Evolutionary conservation across 2,329 filamentous ascomycete genomes (phyloP).

Genomic region (Pseudopithomyces maydicus): DNA sequence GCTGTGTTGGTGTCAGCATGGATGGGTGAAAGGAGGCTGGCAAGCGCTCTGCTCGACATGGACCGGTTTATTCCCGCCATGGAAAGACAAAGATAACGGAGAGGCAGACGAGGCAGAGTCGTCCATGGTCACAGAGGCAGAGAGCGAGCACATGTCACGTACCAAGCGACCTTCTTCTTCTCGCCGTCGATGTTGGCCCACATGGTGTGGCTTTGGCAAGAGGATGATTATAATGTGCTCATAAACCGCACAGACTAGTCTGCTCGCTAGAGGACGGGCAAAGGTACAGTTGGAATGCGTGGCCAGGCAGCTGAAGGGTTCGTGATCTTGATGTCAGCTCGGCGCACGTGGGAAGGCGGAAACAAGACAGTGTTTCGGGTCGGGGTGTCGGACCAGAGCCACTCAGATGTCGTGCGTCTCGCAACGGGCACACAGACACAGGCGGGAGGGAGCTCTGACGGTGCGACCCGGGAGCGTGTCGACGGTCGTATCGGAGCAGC

Average conservation of each 20-base stretch:
- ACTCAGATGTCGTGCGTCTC: constrained; percentile 2
- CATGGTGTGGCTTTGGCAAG: constrained; percentile 54
- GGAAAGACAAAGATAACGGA: constrained; percentile 11
- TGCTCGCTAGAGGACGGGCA: constrained; percentile 9
- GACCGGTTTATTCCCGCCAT: neutral
- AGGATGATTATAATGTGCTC: constrained; percentile 37
- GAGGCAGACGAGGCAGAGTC: neutral
- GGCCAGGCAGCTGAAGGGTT: neutral
- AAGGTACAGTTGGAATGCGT: neutral
- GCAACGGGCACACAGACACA: constrained; percentile 4
- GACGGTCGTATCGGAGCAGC: neutral
- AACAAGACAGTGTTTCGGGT: constrained; percentile 12
- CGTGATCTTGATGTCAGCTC: constrained; percentile 1
- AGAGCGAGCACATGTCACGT: constrained; percentile 42
- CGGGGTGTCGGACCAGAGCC: neutral
- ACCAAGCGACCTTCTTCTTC: constrained; percentile 80
- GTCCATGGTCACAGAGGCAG: neutral
- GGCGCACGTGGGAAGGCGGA: constrained; percentile 34
- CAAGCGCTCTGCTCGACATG: neutral
- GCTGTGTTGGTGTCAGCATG: constrained; percentile 49
- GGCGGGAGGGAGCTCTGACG: neutral
- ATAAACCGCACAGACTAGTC: constrained; percentile 18
- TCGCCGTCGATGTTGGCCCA: constrained; percentile 66
- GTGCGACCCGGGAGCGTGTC: neutral
- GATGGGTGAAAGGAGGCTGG: neutral